Conservation (phyloP, 2,329 filamentous ascomycete genomes). For the Beauveria sp. region DNA sequence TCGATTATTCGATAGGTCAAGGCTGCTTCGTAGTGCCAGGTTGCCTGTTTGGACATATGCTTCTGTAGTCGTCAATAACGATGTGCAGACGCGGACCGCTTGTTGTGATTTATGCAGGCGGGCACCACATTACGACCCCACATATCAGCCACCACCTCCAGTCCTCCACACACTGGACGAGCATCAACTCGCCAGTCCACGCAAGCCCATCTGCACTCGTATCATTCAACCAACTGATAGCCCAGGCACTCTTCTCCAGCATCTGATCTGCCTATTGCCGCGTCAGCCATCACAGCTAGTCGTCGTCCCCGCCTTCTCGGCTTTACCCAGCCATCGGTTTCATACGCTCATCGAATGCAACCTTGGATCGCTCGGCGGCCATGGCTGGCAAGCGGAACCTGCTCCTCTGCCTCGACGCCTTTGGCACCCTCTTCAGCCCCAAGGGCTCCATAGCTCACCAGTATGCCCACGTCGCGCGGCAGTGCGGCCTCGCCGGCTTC, state of each 20-base stretch:
- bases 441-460: slow-evolving; percentile 41
- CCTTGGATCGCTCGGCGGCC: background rate
- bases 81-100: no score
- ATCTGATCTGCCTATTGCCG: background rate
- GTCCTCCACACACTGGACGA: no score
- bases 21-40: background rate
- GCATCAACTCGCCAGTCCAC: no score
- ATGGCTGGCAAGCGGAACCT: slow-evolving; percentile 30
- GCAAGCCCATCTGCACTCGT: no score
- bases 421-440: slow-evolving; percentile 55
- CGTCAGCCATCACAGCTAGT: background rate
- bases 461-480: slow-evolving; percentile 44
- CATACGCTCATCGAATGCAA: background rate
- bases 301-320: background rate
- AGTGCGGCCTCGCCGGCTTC: slow-evolving; percentile 39
- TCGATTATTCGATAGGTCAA: background rate
- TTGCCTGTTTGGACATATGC: background rate
- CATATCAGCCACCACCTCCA: no score
- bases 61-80: no score
- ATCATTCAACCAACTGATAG: no score
- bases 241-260: no score
- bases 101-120: no score
- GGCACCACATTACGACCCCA: no score
- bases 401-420: slow-evolving; percentile 55
- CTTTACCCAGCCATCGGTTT: no score